Evolutionary conservation across 1,284 basidiomycete genomes (phyloP), one percentile per base, ranked within the genome.

Genomic region (Veloporphyrellus conicus): DNA sequence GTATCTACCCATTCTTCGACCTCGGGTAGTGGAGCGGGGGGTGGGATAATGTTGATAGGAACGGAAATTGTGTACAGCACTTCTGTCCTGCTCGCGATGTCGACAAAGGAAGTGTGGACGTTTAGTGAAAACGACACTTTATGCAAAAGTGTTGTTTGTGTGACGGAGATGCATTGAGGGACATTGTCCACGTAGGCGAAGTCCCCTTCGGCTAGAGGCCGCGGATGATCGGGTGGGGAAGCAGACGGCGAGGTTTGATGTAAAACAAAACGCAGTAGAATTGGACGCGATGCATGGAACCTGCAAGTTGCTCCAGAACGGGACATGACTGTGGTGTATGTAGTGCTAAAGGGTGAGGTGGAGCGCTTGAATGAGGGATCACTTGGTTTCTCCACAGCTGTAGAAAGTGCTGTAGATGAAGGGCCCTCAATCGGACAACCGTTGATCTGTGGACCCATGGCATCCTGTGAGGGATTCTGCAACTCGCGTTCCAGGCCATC

Each of bases 281-380:
- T 74, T 2, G 84, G 71, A 16, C 74, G 74, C 31, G 79, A 76
- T 1, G 82, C 78, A 59, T 90, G 87, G 57, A 90, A 85, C 35
- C 85, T 80, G 68, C 87, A 90, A 27, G 85, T 81, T 28, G 85
- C 85, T 32, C 87, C 87, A 14, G 87, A 88, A 11, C 83, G 77
- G 3, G 85, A 81, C 25, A 90, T 66, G 41, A 81, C 71, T 6
- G 73, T 75, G 50, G 70, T 72, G 52, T 74, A 66, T 15, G 47
- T 49, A 8, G 73, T 68, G 15, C 71, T n/a, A 60, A 54, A 49
- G 66, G 67, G 16, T 58, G 62, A 49, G 20, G 71, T 64, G 28
- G 73, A 73, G 20, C 68, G 49, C 18, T n/a, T n/a, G n/a, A 70
- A 69, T 9, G 68, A 70, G 3, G 67, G 65, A 10, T 67, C 55